Base-by-base conservation (phyloP, 2,329 filamentous ascomycete genomes). In the Hypoxylon sp. region DNA sequence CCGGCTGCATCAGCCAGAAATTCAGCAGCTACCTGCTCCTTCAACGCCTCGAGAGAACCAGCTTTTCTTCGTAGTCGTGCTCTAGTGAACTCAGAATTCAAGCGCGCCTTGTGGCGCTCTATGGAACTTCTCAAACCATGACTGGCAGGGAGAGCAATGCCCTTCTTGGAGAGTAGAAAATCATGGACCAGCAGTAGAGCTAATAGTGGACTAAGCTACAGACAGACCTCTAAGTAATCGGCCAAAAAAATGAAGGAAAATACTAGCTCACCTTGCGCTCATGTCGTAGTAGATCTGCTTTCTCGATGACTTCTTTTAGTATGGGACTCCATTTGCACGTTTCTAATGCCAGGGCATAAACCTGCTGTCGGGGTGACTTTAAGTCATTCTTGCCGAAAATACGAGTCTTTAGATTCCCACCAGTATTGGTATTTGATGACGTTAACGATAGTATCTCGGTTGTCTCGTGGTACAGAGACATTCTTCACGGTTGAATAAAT, bases 381-480 rank as follows among this genome's bases (percentile, higher is more conserved):
- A 91, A 73, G 5, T 79, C 77, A 63, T 88, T 88, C 55, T 85
- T 87, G 51, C 79, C 78, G 71, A 94, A 97, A 32, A 97, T 84
- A 25, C 90, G 80, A 5, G 91, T 90, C 71, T 95, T 96, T 58
- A 97, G 80, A 17, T 90, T 96, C 12, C 90, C 91, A n/a, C 88
- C 87, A 2, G 78, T 73, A n/a, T 78, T 74, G 2, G 78, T 73
- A n/a, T 78, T 74, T n/a, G 82, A 80, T 1, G 82, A 74, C 2
- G 84, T 74, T 5, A 79, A 80, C 3, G 81, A 80, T 47, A 99
- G 75, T 25, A 97, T 77, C 9, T 86, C 80, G 3, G 89, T 91
- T 5, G 92, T 89, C 75, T 97, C 94, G 69, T 96, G 89, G 71
- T 99, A 99, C 48, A 99, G 87, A 36, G 92, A 96, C 93, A 97